Conservation (phyloP, 1,284 basidiomycete species). For the Phellopilus nigrolimitatus region DNA sequence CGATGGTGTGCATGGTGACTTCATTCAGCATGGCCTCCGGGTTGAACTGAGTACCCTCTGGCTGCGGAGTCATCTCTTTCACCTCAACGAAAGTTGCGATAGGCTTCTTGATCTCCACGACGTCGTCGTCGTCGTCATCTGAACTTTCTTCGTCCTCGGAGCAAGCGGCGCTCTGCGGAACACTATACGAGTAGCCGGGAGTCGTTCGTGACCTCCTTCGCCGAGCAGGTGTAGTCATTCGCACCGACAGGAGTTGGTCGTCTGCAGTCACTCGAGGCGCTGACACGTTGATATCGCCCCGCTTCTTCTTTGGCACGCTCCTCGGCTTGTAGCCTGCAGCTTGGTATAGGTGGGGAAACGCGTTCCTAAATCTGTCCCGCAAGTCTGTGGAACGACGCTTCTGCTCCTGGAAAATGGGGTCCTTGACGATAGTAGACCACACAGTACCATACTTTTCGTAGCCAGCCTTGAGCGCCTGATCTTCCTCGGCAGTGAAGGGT, state of each 20-base stretch:
- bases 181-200: slow-evolving; percentile 67
- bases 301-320: slow-evolving; percentile 48
- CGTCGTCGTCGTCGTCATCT: slow-evolving; percentile 47
- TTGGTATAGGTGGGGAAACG: slow-evolving; percentile 83
- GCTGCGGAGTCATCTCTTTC: slow-evolving; percentile 27
- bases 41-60: slow-evolving; percentile 27
- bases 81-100: slow-evolving; percentile 18
- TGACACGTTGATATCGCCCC: slow-evolving; percentile 25
- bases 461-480: slow-evolving; percentile 80
- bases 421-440: slow-evolving; percentile 86
- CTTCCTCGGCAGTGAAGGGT: slow-evolving; percentile 84
- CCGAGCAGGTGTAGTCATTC: slow-evolving; percentile 48
- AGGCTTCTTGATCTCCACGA: slow-evolving; percentile 26
- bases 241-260: slow-evolving; percentile 45
- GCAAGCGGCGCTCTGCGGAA: slow-evolving; percentile 64
- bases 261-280: slow-evolving; percentile 51
- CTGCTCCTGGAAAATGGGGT: slow-evolving; percentile 78
- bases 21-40: slow-evolving; percentile 34
- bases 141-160: slow-evolving; percentile 72
- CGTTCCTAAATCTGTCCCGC: slow-evolving; percentile 83
- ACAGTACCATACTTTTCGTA: slow-evolving; percentile 86
- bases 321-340: slow-evolving; percentile 82
- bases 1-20: slow-evolving; percentile 46
- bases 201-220: slow-evolving; percentile 58
- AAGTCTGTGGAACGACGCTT: slow-evolving; percentile 81